Conservation (phyloP, 352 stramenopile genomes). For the Thraustochytrium striatum region DNA sequence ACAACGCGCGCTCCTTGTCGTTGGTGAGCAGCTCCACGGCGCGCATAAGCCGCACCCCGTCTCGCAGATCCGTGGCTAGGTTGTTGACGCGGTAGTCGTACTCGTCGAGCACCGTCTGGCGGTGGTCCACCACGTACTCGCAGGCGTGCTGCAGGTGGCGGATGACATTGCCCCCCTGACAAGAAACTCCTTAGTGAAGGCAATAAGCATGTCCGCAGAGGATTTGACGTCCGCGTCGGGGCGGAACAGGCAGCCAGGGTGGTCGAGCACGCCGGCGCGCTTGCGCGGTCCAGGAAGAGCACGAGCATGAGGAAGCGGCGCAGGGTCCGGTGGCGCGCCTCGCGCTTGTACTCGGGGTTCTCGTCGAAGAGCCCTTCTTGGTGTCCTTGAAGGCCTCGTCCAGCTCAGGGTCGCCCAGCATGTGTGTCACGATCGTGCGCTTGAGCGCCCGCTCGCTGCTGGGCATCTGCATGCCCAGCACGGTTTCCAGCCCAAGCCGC, state of each 20-base stretch:
- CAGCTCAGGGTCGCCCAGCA: slow-evolving; percentile 32
- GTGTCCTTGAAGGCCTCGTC: slow-evolving; percentile 24
- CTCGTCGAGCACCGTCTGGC: slow-evolving; percentile 87
- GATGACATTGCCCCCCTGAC: slow-evolving; percentile 85
- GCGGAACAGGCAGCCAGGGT: slow-evolving; percentile 79
- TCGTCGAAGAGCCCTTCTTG: slow-evolving; percentile 58
- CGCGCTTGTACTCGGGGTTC: slow-evolving; percentile 66
- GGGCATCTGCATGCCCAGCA: slow-evolving; percentile 54
- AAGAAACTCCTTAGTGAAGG: slow-evolving; percentile 86
- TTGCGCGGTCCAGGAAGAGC: slow-evolving; percentile 83
- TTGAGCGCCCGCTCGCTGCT: neutral
- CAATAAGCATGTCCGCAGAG: slow-evolving; percentile 78
- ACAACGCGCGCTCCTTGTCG: slow-evolving; percentile 57
- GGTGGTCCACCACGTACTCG: slow-evolving; percentile 72
- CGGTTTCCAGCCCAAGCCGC: slow-evolving; percentile 74
- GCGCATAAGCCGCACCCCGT: slow-evolving; percentile 85
- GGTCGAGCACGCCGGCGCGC: slow-evolving; percentile 65
- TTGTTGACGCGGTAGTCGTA: slow-evolving; percentile 85
- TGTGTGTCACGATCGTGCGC: neutral
- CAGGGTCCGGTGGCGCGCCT: slow-evolving; percentile 77
- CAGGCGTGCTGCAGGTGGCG: slow-evolving; percentile 81
- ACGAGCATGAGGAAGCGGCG: slow-evolving; percentile 85
- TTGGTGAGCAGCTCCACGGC: slow-evolving; percentile 81
- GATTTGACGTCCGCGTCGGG: slow-evolving; percentile 73
- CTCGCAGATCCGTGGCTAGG: slow-evolving; percentile 87